Base-by-base conservation (phyloP, 306 rosid genomes). In the Gastrolobium villosum region DNA sequence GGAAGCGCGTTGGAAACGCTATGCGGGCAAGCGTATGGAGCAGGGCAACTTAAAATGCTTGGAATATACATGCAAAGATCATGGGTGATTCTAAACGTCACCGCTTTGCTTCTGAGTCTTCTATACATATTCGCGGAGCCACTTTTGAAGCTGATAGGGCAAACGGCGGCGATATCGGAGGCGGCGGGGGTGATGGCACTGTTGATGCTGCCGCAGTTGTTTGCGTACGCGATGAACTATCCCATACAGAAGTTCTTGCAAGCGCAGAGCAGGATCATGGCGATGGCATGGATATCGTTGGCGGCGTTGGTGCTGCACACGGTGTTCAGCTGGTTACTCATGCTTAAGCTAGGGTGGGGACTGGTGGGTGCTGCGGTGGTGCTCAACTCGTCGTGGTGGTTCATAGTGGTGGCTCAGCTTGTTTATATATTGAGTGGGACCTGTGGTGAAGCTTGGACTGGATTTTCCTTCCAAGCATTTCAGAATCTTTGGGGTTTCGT, bases 11-110 rank as follows among this genome's bases (percentile, higher is more conserved):
- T 94, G 5, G 98, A 92, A 49, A 94, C 98, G 1, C 82, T 94
- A 0, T 94, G 98, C 61, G 98, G 98, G 30, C 98, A 94, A 81
- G 97, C 98, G 0, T 81, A 69, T 1, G 98, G 98, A 32, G 96
- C 94, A 0, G 96, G 98, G 26, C 88, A 92, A 72, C 2, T 87
- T 0, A 88, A 90, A n/a, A 91, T 94, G 98, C 65, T 94, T 3
- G 98, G 98, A 5, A 37, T 90, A 4, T 94, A 91, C 81, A 83
- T 92, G 97, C 98, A 94, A 39, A 81, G 97, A 59, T 94, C 98
- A 4, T 91, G 97, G 97, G 86, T 94, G 55, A 87, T 94, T 5
- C 86, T 94, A 5, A 20, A 80, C n/a, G 1, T 70, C 6, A 84
- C 88, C 36, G 86, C 85, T 3, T n/a, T 84, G 3, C 4, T 84